Evolutionary conservation across 2,329 filamentous ascomycete species (phyloP).

Genomic region (Aspergillus transmontanensis): DNA sequence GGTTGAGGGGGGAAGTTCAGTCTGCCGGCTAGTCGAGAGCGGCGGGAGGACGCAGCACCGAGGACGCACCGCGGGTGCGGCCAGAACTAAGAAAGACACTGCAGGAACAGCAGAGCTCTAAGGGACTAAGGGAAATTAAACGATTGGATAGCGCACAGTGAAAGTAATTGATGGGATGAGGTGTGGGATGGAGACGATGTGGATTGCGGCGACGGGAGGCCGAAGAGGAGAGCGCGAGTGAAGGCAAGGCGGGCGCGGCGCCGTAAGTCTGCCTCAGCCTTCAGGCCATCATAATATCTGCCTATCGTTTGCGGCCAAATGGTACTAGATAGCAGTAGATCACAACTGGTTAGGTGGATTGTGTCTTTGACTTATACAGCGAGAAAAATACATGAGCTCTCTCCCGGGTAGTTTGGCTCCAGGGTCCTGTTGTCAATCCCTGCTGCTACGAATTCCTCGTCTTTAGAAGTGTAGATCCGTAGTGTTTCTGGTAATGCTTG

Average conservation of each 20-base stretch:
- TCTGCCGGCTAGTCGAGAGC: conserved; percentile 24
- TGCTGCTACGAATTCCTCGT: background rate
- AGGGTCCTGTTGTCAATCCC: too few relatives aligned
- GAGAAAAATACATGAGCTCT: background rate
- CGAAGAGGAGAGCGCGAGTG: conserved; percentile 18
- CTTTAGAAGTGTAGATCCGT: background rate
- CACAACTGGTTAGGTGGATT: background rate
- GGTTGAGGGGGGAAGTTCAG: conserved; percentile 27
- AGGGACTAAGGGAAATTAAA: conserved; percentile 3
- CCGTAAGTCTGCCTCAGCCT: conserved; percentile 11
- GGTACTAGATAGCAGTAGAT: background rate
- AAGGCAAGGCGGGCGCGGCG: conserved; percentile 6
- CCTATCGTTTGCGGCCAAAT: conserved; percentile 25
- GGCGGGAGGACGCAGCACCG: conserved; percentile 22
- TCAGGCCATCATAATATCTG: conserved; percentile 12
- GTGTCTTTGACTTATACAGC: background rate
- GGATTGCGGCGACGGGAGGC: conserved; percentile 18
- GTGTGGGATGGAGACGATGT: conserved; percentile 9
- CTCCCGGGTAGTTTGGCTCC: background rate
- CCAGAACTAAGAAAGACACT: conserved; percentile 7
- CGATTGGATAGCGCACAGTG: conserved; percentile 12
- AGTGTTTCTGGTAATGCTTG: background rate
- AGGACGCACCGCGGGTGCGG: conserved; percentile 21
- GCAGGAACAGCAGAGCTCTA: background rate
- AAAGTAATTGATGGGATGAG: conserved; percentile 2